Evolutionary conservation across 208 protist genomes (phyloP).

Genomic region (Leishmania martiniquensis): DNA sequence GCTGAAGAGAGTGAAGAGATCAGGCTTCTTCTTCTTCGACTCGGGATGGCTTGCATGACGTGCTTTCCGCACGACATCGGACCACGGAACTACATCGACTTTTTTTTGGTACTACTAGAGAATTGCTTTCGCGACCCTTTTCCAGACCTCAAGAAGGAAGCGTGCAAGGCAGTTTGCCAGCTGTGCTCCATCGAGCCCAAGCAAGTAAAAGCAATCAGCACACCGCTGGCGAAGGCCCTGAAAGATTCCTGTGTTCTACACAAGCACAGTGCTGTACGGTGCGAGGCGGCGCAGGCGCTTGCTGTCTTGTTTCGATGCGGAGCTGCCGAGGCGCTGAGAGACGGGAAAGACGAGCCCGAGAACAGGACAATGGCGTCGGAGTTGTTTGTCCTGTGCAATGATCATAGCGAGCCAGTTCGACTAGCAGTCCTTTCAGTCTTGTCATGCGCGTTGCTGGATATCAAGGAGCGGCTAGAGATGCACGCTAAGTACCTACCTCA

Average conservation of each 20-base stretch:
- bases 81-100: conserved; percentile 88
- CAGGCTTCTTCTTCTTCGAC: conserved; percentile 65
- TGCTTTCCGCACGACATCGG: conserved; percentile 88
- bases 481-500: conserved; percentile 83
- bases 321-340: conserved; percentile 68
- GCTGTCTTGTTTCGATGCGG: conserved; percentile 72
- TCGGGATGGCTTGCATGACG: conserved; percentile 75
- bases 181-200: conserved; percentile 83
- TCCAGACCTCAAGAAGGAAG: conserved; percentile 86
- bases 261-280: conserved; percentile 86
- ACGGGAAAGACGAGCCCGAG: conserved; percentile 70
- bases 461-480: conserved; percentile 81
- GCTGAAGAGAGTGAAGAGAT: conserved; percentile 87
- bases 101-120: conserved; percentile 85
- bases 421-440: conserved; percentile 61
- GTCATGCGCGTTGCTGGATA: conserved; percentile 69
- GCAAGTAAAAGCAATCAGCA: conserved; percentile 64
- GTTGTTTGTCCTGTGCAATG: conserved; percentile 83
- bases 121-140: conserved; percentile 83
- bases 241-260: conserved; percentile 73
- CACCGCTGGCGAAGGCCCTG: conserved; percentile 71
- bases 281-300: conserved; percentile 61
- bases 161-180: conserved; percentile 61
- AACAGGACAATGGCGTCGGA: conserved; percentile 54
- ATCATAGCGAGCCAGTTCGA: conserved; percentile 81